Percentiles rank a stretch among this genome's conserved stretches.
phyloP scores from a whole-genome alignment of 257 asterid species.

The Solanum habrochaites region DNA sequence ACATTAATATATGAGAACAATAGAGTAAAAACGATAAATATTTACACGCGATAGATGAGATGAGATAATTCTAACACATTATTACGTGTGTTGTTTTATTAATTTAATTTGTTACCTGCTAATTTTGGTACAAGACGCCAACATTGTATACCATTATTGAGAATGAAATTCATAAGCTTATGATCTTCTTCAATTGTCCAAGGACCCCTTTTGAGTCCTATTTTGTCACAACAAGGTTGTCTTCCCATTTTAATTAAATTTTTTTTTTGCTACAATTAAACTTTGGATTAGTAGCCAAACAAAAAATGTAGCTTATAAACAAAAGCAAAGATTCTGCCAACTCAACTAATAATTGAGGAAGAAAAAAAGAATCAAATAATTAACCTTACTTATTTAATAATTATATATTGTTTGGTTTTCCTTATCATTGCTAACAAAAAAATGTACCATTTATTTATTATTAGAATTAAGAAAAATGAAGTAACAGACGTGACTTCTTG shows the following conservation, averaged over 20 bases:
- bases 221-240: slow-evolving; percentile 77
- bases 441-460: neutral
- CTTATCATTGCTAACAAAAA: neutral
- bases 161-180: slow-evolving; percentile 72
- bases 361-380: slow-evolving; percentile 9
- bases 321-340: slow-evolving; percentile 64
- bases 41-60: neutral
- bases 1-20: neutral
- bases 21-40: neutral
- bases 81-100: neutral
- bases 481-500: slow-evolving; percentile 58
- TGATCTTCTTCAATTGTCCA: slow-evolving; percentile 84
- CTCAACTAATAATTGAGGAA: slow-evolving; percentile 44
- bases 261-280: neutral
- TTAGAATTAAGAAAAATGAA: neutral
- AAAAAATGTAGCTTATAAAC: slow-evolving; percentile 16
- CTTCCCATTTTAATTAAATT: slow-evolving; percentile 47
- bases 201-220: slow-evolving; percentile 69
- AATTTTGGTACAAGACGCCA: slow-evolving; percentile 80
- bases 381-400: slow-evolving; percentile 10
- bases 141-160: slow-evolving; percentile 74
- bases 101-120: slow-evolving; percentile 32
- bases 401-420: neutral
- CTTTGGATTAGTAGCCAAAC: slow-evolving; percentile 4
- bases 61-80: neutral